Conservation (phyloP, 176 grass and related monocot genomes). For the Avena eriantha region DNA sequence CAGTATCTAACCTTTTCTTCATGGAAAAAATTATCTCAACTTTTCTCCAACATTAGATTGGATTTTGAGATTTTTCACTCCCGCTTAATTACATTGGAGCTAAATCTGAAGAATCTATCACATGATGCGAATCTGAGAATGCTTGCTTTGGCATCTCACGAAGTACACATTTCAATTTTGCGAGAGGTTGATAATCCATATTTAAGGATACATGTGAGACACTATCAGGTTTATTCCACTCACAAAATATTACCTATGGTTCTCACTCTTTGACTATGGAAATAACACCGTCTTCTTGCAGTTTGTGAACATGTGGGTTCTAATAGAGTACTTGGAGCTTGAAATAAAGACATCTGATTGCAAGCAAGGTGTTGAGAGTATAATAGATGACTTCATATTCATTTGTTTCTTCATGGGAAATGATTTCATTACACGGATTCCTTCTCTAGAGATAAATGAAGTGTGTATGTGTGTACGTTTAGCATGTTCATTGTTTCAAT, state of each 20-base stretch:
- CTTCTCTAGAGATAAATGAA: slow-evolving; percentile 74
- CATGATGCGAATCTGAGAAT: slow-evolving; percentile 90
- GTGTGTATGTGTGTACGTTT: slow-evolving; percentile 28
- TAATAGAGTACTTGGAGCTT: slow-evolving; percentile 78
- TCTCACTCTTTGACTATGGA: background rate
- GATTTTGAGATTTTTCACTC: background rate
- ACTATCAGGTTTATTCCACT: slow-evolving; percentile 42
- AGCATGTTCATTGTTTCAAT: background rate
- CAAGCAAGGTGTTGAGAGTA: slow-evolving; percentile 57
- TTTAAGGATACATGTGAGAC: slow-evolving; percentile 18
- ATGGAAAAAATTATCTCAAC: background rate
- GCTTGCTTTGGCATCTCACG: slow-evolving; percentile 84
- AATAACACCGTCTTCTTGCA: slow-evolving; percentile 41
- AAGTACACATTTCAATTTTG: slow-evolving; percentile 82
- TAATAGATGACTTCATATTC: slow-evolving; percentile 86
- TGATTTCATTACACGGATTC: slow-evolving; percentile 85
- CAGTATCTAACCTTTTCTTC: background rate
- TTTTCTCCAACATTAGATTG: background rate
- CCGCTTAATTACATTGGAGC: background rate
- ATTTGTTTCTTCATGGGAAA: slow-evolving; percentile 85
- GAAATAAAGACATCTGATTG: slow-evolving; percentile 60
- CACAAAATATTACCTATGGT: background rate
- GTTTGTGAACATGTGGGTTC: slow-evolving; percentile 81
- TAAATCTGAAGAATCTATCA: slow-evolving; percentile 1
- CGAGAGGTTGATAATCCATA: slow-evolving; percentile 48